These are phyloP conservation scores for Pythium plurisporium DNA, from an alignment of 352 stramenopile species.

Conservation along the genomic window DNA sequence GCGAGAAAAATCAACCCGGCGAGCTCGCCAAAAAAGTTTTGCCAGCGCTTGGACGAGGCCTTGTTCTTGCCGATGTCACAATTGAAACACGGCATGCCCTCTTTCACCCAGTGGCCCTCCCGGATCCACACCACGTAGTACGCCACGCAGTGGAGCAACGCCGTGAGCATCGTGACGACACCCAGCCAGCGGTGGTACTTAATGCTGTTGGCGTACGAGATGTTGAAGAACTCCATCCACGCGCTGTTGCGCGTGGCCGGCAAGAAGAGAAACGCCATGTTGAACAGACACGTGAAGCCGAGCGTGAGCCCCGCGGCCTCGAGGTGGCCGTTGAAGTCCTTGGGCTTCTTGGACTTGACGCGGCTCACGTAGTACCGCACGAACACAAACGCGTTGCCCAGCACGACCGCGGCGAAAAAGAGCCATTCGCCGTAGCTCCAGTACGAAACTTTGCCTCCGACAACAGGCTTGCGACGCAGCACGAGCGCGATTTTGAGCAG, in stretches of 20 bases:
- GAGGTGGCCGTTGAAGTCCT: conserved; percentile 18
- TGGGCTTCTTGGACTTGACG: conserved; percentile 3
- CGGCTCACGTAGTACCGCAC: conserved; percentile 12
- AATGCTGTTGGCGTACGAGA: conserved; percentile 43
- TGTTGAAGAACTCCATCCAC: conserved; percentile 44
- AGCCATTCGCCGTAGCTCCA: conserved; percentile 39
- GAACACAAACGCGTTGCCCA: conserved; percentile 22
- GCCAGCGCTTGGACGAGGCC: conserved; percentile 20
- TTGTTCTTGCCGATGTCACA: conserved; percentile 21
- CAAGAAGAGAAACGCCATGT: conserved; percentile 40
- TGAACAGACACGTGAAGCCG: conserved; percentile 34
- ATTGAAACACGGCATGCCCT: conserved; percentile 38
- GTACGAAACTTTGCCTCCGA: conserved; percentile 25
- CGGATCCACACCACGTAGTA: conserved; percentile 27
- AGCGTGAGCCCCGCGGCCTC: conserved; percentile 18
- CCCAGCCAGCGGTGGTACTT: conserved; percentile 48
- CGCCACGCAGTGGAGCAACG: conserved; percentile 14
- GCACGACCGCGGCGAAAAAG: conserved; percentile 26
- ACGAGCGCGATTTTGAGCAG: conserved; percentile 27
- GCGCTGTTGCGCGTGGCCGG: conserved; percentile 31
- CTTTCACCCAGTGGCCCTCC: conserved; percentile 14
- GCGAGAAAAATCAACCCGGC: conserved; percentile 30
- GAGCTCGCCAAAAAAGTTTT: conserved; percentile 41
- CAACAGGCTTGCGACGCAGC: conserved; percentile 38
- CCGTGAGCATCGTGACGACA: conserved; percentile 22